Base-by-base conservation (phyloP, 768 basidiomycete genomes). In the Leccinum subgranulosum region DNA sequence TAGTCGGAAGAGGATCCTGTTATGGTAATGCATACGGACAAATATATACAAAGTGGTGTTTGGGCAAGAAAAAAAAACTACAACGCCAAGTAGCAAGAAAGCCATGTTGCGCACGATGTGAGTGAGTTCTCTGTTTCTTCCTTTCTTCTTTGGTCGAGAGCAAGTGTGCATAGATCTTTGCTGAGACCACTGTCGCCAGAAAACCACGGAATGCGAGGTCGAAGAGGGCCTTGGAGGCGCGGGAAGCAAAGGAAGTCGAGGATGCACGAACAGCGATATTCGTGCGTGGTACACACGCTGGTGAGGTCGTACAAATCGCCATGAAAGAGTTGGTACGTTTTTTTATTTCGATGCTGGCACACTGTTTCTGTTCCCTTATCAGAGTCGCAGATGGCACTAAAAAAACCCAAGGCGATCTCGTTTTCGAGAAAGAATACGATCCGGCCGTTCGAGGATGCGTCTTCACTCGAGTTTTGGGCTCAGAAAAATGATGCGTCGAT, bases 131-230 rank as follows among this genome's bases (percentile, higher is more conserved):
- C 7, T 17, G 25, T 19, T 19, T 12, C 41, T 43, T 19, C 19
- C 41, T 11, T 43, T 19, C 41, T 21, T 19, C 11, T 1, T 43
- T 12, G 19, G 41, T 43, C n/a, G 1, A 46, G 7, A 7, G 11
- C 19, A 7, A n/a, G 27, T 7, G 17, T 19, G 8, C 17, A 12
- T 2, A 9, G 45, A 7, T 12, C 15, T 12, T 33, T 15, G 31
- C 54, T 56, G 31, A 46, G 19, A 23, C 31, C 4, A 3, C 15
- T n/a, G 12, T 23, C 21, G 8, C 4, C 53, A 88, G 87, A 67
- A 98, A 96, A 78, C 93, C 97, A 21, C 92, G 90, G 79, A 98
- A 96, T 81, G 95, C 97, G 6, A 85, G 96, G 34, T 90, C 90
- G 14, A 99, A 98, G 75, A 82, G 97, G 59, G 95, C 84, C 0